phyloP scores from a whole-genome alignment of 768 basidiomycete genomes.

The Butyriboletus loyo region DNA sequence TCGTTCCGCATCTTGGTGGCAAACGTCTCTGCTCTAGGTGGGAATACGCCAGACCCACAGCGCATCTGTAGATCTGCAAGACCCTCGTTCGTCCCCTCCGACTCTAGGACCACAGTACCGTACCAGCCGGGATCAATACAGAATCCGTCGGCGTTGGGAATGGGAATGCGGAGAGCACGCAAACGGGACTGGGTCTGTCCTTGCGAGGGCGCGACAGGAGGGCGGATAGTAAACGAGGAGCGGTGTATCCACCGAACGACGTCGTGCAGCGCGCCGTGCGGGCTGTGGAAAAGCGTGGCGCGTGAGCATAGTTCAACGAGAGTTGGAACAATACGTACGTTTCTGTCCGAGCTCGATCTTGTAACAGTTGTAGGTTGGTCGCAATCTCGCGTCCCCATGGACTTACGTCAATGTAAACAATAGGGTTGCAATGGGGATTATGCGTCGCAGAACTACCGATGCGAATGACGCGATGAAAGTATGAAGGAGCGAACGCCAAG shows the following conservation, averaged over 20 bases:
- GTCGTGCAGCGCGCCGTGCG: constrained; percentile 74
- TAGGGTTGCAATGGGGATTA: constrained; percentile 53
- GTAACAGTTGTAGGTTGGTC: constrained; percentile 67
- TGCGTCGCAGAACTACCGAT: constrained; percentile 34
- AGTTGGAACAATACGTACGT: constrained; percentile 53
- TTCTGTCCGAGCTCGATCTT: constrained; percentile 74
- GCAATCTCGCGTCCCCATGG: constrained; percentile 82
- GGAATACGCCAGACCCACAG: constrained; percentile 66
- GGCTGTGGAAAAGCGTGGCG: constrained; percentile 39
- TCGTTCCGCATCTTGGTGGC: constrained; percentile 34
- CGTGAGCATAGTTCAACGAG: constrained; percentile 4
- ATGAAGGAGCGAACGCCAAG: constrained; percentile 80
- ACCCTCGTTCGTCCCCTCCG: constrained; percentile 85
- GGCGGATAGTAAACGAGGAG: constrained; percentile 68
- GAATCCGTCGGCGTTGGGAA: constrained; percentile 52
- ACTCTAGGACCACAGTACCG: constrained; percentile 78
- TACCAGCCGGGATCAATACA: constrained; percentile 80
- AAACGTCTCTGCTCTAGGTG: constrained; percentile 48
- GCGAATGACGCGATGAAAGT: constrained; percentile 83
- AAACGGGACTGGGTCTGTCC: constrained; percentile 27
- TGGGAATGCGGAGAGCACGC: constrained; percentile 37
- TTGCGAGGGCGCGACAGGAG: constrained; percentile 37
- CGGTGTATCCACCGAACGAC: constrained; percentile 86
- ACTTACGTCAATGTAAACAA: constrained; percentile 69
- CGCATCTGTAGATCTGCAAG: constrained; percentile 73